Evolutionary conservation across 208 protist genomes (phyloP).

Genomic region (Wallacemonas sp.): DNA sequence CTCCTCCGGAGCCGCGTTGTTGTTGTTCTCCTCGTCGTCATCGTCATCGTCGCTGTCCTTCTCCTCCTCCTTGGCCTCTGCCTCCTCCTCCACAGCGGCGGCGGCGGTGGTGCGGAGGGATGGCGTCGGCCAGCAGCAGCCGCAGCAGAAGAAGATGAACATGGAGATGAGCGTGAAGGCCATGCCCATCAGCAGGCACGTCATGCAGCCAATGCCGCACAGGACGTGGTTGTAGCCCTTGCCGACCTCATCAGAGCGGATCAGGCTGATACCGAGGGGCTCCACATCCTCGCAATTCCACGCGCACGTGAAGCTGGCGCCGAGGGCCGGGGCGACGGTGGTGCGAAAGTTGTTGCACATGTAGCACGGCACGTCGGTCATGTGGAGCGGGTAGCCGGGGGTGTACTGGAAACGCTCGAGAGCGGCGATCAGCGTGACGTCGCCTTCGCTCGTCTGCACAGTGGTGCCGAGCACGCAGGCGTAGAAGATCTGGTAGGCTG

Average conservation of each 20-base stretch:
- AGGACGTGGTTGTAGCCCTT: conserved; percentile 56
- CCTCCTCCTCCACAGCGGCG: conserved; percentile 12
- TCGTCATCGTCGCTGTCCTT: neutral
- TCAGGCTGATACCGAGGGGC: conserved; percentile 22
- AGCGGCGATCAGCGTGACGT: neutral
- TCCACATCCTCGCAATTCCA: conserved; percentile 13
- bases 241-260: conserved; percentile 20
- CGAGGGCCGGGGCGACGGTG: conserved; percentile 15
- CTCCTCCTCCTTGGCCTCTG: conserved; percentile 15
- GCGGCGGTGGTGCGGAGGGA: conserved; percentile 45
- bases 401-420: conserved; percentile 26
- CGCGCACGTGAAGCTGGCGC: conserved; percentile 29
- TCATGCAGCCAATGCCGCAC: conserved; percentile 51
- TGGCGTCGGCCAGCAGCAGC: conserved; percentile 53
- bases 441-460: neutral
- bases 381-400: conserved; percentile 36
- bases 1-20: conserved; percentile 7
- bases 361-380: conserved; percentile 40
- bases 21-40: conserved; percentile 1
- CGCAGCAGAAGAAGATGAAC: conserved; percentile 37
- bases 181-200: conserved; percentile 41
- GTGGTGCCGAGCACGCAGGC: conserved; percentile 32
- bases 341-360: conserved; percentile 42
- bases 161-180: conserved; percentile 34
- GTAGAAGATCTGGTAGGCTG: conserved; percentile 46